Evolutionary conservation across 495 filamentous ascomycete species (phyloP).

Genomic region (Trypethelium eluteriae): DNA sequence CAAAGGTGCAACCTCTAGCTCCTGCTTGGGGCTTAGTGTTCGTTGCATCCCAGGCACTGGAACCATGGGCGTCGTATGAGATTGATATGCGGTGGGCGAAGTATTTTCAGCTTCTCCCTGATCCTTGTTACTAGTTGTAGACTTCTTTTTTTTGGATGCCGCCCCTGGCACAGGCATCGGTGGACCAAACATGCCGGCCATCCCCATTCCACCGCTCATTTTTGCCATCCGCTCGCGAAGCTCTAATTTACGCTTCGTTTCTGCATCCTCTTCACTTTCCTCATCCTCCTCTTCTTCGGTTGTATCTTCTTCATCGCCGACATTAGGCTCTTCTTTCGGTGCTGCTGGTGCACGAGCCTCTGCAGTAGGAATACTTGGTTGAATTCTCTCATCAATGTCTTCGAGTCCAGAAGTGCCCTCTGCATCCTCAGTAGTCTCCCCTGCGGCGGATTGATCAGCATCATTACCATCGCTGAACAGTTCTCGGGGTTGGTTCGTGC

Average conservation of each 20-base stretch:
- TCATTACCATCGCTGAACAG: slow-evolving; percentile 74
- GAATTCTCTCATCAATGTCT: slow-evolving; percentile 53
- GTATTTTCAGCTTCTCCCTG: slow-evolving; percentile 44
- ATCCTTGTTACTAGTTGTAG: slow-evolving; percentile 35
- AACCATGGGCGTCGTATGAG: slow-evolving; percentile 62
- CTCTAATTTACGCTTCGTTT: slow-evolving; percentile 77
- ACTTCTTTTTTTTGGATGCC: slow-evolving; percentile 58
- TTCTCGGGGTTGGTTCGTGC: slow-evolving; percentile 41
- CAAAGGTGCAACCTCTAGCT: background rate
- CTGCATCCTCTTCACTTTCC: slow-evolving; percentile 87
- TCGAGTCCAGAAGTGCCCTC: slow-evolving; percentile 69
- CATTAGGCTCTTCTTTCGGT: slow-evolving; percentile 28
- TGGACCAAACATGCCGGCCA: slow-evolving; percentile 87
- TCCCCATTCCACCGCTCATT: slow-evolving; percentile 97
- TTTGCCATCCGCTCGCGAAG: slow-evolving; percentile 92
- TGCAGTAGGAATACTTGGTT: slow-evolving; percentile 15
- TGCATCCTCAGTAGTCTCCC: slow-evolving; percentile 72
- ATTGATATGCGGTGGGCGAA: slow-evolving; percentile 43
- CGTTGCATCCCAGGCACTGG: slow-evolving; percentile 63
- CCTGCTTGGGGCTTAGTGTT: slow-evolving; percentile 35
- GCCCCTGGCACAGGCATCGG: slow-evolving; percentile 58
- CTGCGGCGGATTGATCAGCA: slow-evolving; percentile 80
- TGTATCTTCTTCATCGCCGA: slow-evolving; percentile 34
- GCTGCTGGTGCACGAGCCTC: slow-evolving; percentile 23
- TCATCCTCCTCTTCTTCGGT: slow-evolving; percentile 67